phyloP scores from a whole-genome alignment of 257 asterid species.

The Apocynum venetum region DNA sequence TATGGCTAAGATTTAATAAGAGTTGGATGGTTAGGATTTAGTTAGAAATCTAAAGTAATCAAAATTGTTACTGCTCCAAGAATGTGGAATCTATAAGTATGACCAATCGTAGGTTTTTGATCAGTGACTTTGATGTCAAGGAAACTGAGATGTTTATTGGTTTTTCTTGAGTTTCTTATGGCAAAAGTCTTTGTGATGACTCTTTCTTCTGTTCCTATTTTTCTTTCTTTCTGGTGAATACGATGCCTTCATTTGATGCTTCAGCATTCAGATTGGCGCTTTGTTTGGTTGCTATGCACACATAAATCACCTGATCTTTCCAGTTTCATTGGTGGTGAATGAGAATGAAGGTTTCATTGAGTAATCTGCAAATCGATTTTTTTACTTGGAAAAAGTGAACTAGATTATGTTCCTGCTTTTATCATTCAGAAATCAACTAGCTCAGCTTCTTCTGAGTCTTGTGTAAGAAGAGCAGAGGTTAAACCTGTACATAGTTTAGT shows the following conservation, averaged over 20 bases:
- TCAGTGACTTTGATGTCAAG: constrained; percentile 5
- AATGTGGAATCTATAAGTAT: too few relatives aligned
- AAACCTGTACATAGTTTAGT: background rate
- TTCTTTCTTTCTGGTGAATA: background rate
- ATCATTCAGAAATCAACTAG: background rate
- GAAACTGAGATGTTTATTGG: background rate
- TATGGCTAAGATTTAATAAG: background rate
- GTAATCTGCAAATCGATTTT: background rate
- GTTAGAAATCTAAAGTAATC: background rate
- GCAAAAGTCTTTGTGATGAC: background rate
- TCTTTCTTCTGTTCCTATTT: background rate
- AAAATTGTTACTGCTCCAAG: too few relatives aligned
- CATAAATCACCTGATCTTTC: background rate
- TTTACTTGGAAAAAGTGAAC: background rate
- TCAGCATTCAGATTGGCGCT: background rate
- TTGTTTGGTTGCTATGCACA: background rate
- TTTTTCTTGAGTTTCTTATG: background rate
- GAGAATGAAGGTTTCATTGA: background rate
- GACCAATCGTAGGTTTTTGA: too few relatives aligned
- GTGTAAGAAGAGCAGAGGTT: background rate
- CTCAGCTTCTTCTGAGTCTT: background rate
- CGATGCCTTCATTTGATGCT: background rate
- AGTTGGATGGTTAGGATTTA: background rate
- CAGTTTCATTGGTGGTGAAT: background rate
- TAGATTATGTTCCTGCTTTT: background rate